phyloP scores from a whole-genome alignment of 768 basidiomycete genomes.

The Lactarius tabidus region DNA sequence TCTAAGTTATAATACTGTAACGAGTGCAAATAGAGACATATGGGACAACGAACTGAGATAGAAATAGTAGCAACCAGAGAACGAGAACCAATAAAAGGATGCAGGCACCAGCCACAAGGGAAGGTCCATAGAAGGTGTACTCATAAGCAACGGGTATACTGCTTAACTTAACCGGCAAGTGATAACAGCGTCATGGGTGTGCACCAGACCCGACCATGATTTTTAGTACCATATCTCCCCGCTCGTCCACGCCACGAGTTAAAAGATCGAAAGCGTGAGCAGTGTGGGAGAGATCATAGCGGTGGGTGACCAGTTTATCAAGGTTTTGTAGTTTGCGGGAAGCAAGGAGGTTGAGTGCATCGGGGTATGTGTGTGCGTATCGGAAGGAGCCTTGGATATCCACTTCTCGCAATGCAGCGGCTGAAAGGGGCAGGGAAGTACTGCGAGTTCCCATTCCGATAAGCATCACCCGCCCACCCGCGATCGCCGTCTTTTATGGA shows the following conservation, averaged over 20 bases:
- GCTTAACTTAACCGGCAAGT: conserved; percentile 9
- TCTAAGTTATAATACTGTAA: conserved; percentile 16
- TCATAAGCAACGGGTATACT: conserved; percentile 21
- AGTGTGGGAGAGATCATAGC: conserved; percentile 60
- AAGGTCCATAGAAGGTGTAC: neutral
- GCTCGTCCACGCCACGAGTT: conserved; percentile 68
- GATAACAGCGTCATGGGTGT: conserved; percentile 6
- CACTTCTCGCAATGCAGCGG: conserved; percentile 82
- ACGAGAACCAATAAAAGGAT: conserved; percentile 1
- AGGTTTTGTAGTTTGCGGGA: conserved; percentile 62
- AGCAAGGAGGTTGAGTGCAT: conserved; percentile 66
- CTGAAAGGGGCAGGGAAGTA: conserved; percentile 75
- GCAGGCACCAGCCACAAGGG: neutral
- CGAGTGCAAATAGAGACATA: conserved; percentile 6
- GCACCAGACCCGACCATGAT: conserved; percentile 61
- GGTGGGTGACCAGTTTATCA: conserved; percentile 76
- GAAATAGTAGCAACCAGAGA: neutral
- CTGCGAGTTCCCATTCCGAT: conserved; percentile 94
- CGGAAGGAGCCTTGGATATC: conserved; percentile 91
- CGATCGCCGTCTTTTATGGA: conserved; percentile 60
- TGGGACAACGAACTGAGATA: neutral
- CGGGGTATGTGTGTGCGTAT: conserved; percentile 85
- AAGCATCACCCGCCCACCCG: conserved; percentile 89
- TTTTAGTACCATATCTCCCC: conserved; percentile 83
- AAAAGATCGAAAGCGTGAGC: conserved; percentile 80